phyloP scores from a whole-genome alignment of 768 basidiomycete genomes.

The Leccinum subtestaceum region DNA sequence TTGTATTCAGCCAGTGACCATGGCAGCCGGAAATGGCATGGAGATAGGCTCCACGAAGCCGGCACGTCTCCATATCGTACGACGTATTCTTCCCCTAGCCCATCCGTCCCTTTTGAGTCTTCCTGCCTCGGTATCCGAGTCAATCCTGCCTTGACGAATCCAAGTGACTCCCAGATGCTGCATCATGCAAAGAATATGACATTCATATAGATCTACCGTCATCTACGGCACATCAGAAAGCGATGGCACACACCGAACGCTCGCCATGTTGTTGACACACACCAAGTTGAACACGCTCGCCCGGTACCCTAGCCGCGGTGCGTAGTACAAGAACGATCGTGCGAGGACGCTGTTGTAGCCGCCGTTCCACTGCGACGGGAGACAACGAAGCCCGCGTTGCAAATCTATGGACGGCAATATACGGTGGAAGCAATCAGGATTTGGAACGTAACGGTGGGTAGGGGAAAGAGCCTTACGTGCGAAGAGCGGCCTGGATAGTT shows the following conservation, averaged over 20 bases:
- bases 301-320: constrained; percentile 71
- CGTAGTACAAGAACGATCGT: constrained; percentile 76
- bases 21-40: no score
- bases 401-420: constrained; percentile 42
- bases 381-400: constrained; percentile 89
- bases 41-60: no score
- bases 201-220: no score
- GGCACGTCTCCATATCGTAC: no score
- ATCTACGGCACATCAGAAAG: not conserved
- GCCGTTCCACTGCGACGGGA: constrained; percentile 57
- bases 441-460: not conserved
- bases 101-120: no score
- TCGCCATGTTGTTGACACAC: constrained; percentile 79
- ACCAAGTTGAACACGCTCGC: constrained; percentile 91
- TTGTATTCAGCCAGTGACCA: no score
- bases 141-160: constrained; percentile 74
- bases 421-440: not conserved
- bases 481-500: constrained; percentile 90
- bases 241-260: constrained; percentile 48
- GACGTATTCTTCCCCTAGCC: no score
- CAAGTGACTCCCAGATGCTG: constrained; percentile 82
- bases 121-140: constrained; percentile 21
- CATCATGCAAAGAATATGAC: not conserved
- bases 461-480: constrained; percentile 58
- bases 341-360: constrained; percentile 74